A percentile compares a stretch with the other conserved stretches of the same genome.
Evolutionary conservation across 495 filamentous ascomycete species (phyloP).

Genomic region (Podospora australis): DNA sequence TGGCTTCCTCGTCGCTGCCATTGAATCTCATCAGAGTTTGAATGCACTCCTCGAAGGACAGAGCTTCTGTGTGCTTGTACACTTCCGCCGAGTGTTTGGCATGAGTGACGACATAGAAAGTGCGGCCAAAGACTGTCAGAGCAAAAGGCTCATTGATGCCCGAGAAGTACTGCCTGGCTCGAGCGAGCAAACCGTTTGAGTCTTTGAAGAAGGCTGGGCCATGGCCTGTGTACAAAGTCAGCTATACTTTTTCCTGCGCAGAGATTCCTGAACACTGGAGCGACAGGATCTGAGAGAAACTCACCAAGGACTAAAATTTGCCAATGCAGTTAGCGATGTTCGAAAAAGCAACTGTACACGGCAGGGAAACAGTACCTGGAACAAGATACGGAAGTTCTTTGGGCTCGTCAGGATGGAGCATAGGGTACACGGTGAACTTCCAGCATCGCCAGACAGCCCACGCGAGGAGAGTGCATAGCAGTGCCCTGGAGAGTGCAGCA

Average conservation of each 20-base stretch:
- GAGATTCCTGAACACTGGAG: not conserved
- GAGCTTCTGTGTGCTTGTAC: conserved; percentile 17
- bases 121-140: conserved; percentile 10
- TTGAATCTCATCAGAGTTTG: conserved; percentile 8
- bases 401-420: conserved; percentile 21
- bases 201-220: conserved; percentile 6
- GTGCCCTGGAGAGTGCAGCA: not conserved
- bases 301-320: not conserved
- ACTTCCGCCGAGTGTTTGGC: conserved; percentile 12
- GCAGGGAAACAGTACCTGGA: conserved; percentile 9
- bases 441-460: conserved; percentile 19
- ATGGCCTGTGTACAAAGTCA: not conserved
- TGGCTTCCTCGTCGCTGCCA: conserved; percentile 8
- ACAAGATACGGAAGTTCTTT: conserved; percentile 27
- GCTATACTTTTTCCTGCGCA: not conserved
- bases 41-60: conserved; percentile 18
- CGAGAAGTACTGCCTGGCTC: conserved; percentile 7
- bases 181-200: conserved; percentile 6
- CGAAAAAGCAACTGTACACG: no score
- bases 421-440: conserved; percentile 21
- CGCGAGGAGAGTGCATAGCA: not conserved
- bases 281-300: no score
- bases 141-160: conserved; percentile 9
- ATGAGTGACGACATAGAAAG: conserved; percentile 13
- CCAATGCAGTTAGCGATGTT: not conserved